Evolutionary conservation across 164 flowering plant species (phyloP).

Genomic region (Magnolia kwangsiensis): DNA sequence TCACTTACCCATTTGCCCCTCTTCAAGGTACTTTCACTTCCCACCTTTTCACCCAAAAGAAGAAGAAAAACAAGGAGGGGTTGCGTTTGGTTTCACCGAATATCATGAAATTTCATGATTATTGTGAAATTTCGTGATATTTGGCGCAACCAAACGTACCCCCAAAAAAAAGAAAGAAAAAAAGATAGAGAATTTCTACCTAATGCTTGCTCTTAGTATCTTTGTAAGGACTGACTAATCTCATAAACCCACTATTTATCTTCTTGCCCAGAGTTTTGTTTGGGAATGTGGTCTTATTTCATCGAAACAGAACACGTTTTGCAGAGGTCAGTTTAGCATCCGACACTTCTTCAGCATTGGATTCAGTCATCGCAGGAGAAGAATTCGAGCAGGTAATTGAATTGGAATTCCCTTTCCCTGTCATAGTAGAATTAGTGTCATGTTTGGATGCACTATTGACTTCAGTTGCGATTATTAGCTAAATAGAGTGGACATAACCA

Average conservation of each 20-base stretch:
- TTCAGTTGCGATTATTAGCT: not conserved
- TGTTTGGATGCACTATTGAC: no score
- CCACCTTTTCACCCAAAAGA: no score
- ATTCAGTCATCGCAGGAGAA: slow-evolving; percentile 10
- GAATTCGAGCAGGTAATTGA: slow-evolving; percentile 18
- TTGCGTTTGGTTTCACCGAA: no score
- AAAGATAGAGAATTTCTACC: no score
- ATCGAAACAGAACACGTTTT: slow-evolving; percentile 26
- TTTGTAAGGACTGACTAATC: slow-evolving; percentile 1
- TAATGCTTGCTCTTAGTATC: not conserved
- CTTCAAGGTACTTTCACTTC: slow-evolving; percentile 24
- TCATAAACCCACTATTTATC: not conserved
- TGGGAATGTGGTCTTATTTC: slow-evolving; percentile 25
- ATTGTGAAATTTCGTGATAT: no score
- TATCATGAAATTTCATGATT: no score
- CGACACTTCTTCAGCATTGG: slow-evolving; percentile 16
- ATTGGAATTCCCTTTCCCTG: not conserved
- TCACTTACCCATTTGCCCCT: slow-evolving; percentile 18
- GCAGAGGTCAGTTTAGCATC: slow-evolving; percentile 32
- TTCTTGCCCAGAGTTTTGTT: slow-evolving; percentile 20
- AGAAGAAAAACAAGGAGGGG: no score
- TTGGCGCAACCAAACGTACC: no score
- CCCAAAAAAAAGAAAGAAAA: no score
- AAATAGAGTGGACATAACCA: not conserved
- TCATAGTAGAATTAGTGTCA: no score